phyloP scores from a whole-genome alignment of 1,139 yeast genomes.

The Casaregolazyma suthepensis region DNA sequence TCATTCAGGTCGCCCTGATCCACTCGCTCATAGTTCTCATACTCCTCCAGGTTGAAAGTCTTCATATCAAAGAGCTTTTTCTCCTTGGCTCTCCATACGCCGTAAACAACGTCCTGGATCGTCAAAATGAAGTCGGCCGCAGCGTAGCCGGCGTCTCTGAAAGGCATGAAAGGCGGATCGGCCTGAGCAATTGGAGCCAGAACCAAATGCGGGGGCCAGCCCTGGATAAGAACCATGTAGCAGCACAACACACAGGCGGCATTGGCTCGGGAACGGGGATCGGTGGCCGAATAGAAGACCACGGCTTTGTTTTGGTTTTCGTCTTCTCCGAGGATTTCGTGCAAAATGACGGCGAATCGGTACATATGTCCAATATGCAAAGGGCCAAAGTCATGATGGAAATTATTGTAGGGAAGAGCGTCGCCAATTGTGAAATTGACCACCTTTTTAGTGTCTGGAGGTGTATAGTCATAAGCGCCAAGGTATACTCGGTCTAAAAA shows the following conservation, averaged over 20 bases:
- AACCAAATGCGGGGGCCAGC: constrained; percentile 98
- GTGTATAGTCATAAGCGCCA: constrained; percentile 80
- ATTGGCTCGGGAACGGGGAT: constrained; percentile 78
- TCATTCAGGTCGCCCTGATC: constrained; percentile 96
- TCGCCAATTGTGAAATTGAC: constrained; percentile 93
- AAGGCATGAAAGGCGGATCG: constrained; percentile 90
- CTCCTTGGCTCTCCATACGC: constrained; percentile 98
- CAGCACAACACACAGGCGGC: constrained; percentile 93
- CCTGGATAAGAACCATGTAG: constrained; percentile 90
- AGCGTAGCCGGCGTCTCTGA: constrained; percentile 95
- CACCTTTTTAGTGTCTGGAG: constrained; percentile 66
- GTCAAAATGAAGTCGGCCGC: constrained; percentile 90
- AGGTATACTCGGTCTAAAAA: constrained; percentile 69
- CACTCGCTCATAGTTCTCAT: constrained; percentile 89
- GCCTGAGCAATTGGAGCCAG: constrained; percentile 89
- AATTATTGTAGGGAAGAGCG: constrained; percentile 82
- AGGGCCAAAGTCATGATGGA: constrained; percentile 95
- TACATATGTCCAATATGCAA: constrained; percentile 87
- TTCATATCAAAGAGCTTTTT: constrained; percentile 82
- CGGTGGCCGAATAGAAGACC: constrained; percentile 78
- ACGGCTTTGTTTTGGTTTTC: constrained; percentile 82
- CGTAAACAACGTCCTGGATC: constrained; percentile 91
- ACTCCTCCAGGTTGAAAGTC: constrained; percentile 80
- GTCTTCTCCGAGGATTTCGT: constrained; percentile 82
- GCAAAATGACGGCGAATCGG: constrained; percentile 90